Percentiles rank a stretch among this genome's conserved stretches.
Conservation (phyloP, 768 basidiomycete species). For the Lentinus brumalis region DNA sequence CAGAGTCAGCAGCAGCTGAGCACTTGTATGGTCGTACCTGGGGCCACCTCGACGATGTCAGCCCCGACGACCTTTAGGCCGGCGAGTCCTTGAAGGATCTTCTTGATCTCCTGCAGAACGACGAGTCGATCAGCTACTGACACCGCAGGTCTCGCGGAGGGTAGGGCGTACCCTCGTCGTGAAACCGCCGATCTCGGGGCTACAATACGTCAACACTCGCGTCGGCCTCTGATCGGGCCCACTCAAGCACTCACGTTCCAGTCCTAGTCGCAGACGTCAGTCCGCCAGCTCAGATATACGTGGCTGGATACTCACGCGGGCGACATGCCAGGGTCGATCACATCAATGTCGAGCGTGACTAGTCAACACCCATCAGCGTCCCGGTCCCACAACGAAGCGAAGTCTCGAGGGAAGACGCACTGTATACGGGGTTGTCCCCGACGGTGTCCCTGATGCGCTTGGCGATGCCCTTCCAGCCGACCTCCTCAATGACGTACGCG, state of each 20-base stretch:
- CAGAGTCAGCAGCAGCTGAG: too few relatives aligned
- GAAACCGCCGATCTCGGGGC: constrained; percentile 37
- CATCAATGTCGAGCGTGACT: constrained; percentile 26
- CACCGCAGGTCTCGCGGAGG: background rate
- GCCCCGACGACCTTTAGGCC: constrained; percentile 41
- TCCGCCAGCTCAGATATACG: too few relatives aligned
- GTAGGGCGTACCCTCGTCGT: constrained; percentile 29
- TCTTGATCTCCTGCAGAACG: constrained; percentile 32
- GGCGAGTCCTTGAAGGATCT: constrained; percentile 37
- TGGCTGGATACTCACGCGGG: constrained; percentile 1
- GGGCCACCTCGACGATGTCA: constrained; percentile 35
- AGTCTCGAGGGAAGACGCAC: constrained; percentile 9
- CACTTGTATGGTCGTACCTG: background rate
- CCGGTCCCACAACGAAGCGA: too few relatives aligned
- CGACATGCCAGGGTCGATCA: constrained; percentile 22
- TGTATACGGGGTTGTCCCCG: constrained; percentile 37
- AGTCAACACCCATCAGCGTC: background rate
- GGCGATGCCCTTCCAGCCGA: constrained; percentile 35
- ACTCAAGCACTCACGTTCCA: too few relatives aligned
- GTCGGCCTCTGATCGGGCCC: too few relatives aligned
- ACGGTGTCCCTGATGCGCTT: constrained; percentile 34
- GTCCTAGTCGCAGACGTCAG: too few relatives aligned
- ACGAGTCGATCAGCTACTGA: too few relatives aligned
- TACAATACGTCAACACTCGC: constrained; percentile 19
- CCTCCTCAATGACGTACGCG: constrained; percentile 36